Base-by-base conservation (phyloP, 192 early-diverging fungal genomes). In the Backusella tuberculispora region DNA sequence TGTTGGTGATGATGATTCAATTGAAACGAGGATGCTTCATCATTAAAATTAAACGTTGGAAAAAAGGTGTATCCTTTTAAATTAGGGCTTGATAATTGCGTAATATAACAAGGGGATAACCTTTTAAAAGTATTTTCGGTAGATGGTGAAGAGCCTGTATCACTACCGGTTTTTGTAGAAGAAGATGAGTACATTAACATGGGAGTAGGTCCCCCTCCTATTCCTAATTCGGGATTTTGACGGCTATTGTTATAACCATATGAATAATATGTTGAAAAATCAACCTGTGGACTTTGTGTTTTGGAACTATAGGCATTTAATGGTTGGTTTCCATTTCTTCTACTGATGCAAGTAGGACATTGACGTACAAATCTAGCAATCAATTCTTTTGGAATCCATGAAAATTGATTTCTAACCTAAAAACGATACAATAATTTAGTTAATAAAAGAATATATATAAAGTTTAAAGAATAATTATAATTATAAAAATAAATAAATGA, bases 321-420 rank as follows among this genome's bases (percentile, higher is more conserved):
- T 34, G 38, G 60, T 12, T 76, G 75, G 14, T 29, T 48, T 26
- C 69, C 69, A 12, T 63, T 76, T 56, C 75, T 53, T 67, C 76
- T 43, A 34, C 70, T 68, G 19, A 77, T 67, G n/a, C 76, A 77
- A 73, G 71, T 72, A 10, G 76, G 76, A 26, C 76, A 77, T 44
- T 77, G 70, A 26, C 76, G 70, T 15, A 77, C 76, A 66, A 77
- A 77, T 13, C 76, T 47, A 15, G 76, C 76, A 48, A 77, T 60
- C 15, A 77, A 44, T 63, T 77, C 76, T 63, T 77, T 77, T 40
- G 76, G 76, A 21, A 77, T 77, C 76, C 76, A 77, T 15, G 76
- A 77, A 56, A 56, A 77, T 63, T 48, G 56, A 5, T 70, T 71
- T 15, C 76, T 56, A 19, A 77, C 75, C 75, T 76, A 66, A 40